Conservation (phyloP, 768 basidiomycete species). For the Lentinula sp. region DNA sequence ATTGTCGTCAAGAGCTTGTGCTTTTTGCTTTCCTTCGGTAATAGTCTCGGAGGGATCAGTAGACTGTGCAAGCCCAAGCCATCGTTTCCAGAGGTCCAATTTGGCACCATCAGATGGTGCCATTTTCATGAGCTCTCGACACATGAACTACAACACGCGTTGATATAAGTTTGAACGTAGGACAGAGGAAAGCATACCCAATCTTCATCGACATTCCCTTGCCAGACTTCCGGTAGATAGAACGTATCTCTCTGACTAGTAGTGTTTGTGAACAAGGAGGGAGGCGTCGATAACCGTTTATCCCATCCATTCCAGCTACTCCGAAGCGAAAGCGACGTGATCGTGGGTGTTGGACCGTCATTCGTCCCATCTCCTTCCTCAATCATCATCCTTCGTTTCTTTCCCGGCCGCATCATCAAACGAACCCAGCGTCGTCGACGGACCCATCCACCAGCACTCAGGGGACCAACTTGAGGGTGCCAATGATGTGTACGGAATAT, state of each 20-base stretch:
- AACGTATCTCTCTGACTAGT: conserved; percentile 9
- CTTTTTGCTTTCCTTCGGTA: neutral
- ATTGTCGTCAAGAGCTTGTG: conserved; percentile 17
- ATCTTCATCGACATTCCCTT: conserved; percentile 44
- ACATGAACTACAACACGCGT: conserved; percentile 20
- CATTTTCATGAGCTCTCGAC: conserved; percentile 42
- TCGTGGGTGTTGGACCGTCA: neutral
- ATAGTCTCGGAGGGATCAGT: neutral
- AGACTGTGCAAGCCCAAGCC: conserved; percentile 46
- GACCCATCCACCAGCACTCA: conserved; percentile 69
- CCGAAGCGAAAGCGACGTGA: neutral
- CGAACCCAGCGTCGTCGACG: conserved; percentile 78
- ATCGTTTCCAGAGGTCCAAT: conserved; percentile 69
- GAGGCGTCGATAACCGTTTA: conserved; percentile 2
- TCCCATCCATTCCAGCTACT: conserved; percentile 5
- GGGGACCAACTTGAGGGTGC: conserved; percentile 53
- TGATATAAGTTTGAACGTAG: too few species aligned
- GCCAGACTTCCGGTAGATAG: conserved; percentile 42
- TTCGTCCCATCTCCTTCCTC: conserved; percentile 12
- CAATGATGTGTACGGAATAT: conserved; percentile 61
- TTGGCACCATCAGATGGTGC: conserved; percentile 65
- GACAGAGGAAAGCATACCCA: conserved; percentile 32
- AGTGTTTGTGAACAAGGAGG: conserved; percentile 13
- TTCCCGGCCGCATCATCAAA: conserved; percentile 68
- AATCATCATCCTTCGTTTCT: conserved; percentile 8